These are phyloP conservation scores for Xylaria hypoxylon DNA, from an alignment of 2,329 filamentous ascomycete genomes.

Conservation along the genomic window DNA sequence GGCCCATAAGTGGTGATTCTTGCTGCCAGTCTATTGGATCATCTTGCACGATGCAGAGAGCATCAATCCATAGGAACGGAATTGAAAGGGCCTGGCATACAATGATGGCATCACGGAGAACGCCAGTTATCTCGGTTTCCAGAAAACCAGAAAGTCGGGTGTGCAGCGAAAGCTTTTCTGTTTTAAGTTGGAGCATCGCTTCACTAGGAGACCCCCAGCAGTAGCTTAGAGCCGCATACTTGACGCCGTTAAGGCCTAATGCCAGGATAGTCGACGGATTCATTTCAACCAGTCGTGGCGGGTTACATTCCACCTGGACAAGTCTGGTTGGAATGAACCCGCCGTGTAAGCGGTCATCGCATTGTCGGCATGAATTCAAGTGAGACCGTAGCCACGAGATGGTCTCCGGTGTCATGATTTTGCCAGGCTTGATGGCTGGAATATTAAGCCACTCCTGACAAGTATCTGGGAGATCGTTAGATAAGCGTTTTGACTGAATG, in stretches of 20 bases:
- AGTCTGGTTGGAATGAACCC: conserved; percentile 15
- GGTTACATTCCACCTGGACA: conserved; percentile 4
- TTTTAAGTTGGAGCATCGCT: conserved; percentile 1
- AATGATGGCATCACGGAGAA: conserved; percentile 16
- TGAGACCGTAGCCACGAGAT: conserved; percentile 6
- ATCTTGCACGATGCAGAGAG: conserved; percentile 34
- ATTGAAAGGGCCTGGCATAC: conserved; percentile 13
- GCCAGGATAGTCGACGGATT: background rate
- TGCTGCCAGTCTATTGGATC: conserved; percentile 24
- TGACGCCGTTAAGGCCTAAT: background rate
- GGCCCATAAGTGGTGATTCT: conserved; percentile 29
- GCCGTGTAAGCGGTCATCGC: background rate
- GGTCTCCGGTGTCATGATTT: conserved; percentile 10
- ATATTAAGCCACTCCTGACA: background rate
- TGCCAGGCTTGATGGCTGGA: background rate
- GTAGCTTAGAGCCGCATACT: conserved; percentile 16
- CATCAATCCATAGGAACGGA: conserved; percentile 32
- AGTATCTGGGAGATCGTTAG: background rate
- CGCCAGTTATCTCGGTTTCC: background rate
- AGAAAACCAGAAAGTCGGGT: background rate
- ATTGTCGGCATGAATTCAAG: conserved; percentile 1
- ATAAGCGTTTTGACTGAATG: background rate
- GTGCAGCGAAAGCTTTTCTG: background rate
- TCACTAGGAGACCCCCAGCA: conserved; percentile 8
- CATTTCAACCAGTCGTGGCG: conserved; percentile 8